A percentile compares a stretch with the other conserved stretches of the same genome.
Conservation (phyloP, 1,139 yeast genomes). For the Yamadazyma dendronema region DNA sequence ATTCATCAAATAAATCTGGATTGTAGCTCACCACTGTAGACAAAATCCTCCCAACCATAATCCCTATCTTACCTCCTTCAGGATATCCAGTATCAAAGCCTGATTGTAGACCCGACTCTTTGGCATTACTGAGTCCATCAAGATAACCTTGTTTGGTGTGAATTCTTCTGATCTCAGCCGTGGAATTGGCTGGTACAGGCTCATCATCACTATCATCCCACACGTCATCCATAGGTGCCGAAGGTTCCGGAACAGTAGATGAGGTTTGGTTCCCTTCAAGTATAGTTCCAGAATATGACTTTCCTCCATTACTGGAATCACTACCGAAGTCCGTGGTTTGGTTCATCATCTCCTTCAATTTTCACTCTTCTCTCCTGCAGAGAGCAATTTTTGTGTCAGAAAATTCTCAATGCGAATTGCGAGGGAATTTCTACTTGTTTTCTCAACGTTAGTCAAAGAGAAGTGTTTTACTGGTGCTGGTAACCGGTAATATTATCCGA, state of each 20-base stretch:
- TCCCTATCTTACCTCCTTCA: slow-evolving; percentile 68
- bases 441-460: neutral
- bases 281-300: no score
- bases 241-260: no score
- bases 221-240: no score
- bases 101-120: slow-evolving; percentile 66
- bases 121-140: slow-evolving; percentile 73
- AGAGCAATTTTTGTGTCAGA: no score
- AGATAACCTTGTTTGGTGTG: slow-evolving; percentile 83
- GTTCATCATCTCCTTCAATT: no score
- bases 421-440: neutral
- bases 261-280: no score
- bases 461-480: neutral
- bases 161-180: slow-evolving; percentile 49
- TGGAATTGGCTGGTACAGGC: slow-evolving; percentile 12
- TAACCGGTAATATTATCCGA: neutral
- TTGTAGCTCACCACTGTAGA: slow-evolving; percentile 35
- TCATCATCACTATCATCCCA: slow-evolving; percentile 47
- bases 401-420: no score
- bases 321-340: no score
- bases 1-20: slow-evolving; percentile 25
- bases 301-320: no score
- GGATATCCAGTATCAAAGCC: slow-evolving; percentile 86
- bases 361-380: no score
- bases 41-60: slow-evolving; percentile 63